Evolutionary conservation across 768 basidiomycete species (phyloP).

Genomic region (Clavaria fumosa): DNA sequence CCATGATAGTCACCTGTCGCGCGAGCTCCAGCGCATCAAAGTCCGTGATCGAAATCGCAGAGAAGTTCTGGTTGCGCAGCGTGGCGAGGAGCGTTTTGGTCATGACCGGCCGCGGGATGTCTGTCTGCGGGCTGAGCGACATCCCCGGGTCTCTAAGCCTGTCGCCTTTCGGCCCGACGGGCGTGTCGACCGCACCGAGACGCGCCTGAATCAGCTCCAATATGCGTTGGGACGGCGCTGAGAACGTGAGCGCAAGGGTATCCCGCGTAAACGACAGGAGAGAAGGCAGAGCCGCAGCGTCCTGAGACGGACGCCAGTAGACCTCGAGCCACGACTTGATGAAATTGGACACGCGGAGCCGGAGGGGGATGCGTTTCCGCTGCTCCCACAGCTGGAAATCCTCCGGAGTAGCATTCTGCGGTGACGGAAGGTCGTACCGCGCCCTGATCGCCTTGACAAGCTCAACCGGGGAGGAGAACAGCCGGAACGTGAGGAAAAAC

Average conservation of each 20-base stretch:
- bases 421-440: constrained; percentile 72
- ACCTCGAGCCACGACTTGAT: constrained; percentile 89
- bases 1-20: constrained; percentile 88
- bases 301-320: constrained; percentile 72
- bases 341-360: constrained; percentile 82
- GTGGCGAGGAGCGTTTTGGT: constrained; percentile 58
- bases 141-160: constrained; percentile 63
- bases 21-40: constrained; percentile 89
- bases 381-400: constrained; percentile 69
- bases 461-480: constrained; percentile 69
- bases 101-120: constrained; percentile 79
- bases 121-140: constrained; percentile 54
- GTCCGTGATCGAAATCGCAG: constrained; percentile 60
- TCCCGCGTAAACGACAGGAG: constrained; percentile 48
- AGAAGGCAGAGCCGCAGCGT: constrained; percentile 44
- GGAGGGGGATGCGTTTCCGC: constrained; percentile 77
- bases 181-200: constrained; percentile 28
- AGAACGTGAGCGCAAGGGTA: constrained; percentile 45
- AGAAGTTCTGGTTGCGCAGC: constrained; percentile 51
- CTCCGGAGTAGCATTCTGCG: constrained; percentile 37
- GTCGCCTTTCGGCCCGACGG: constrained; percentile 43
- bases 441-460: constrained; percentile 63
- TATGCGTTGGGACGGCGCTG: constrained; percentile 57
- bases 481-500: constrained; percentile 91
- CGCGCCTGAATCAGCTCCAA: constrained; percentile 49